These are phyloP conservation scores for Toxicodendron radicans DNA, from an alignment of 345 rosid genomes.

Conservation along the genomic window DNA sequence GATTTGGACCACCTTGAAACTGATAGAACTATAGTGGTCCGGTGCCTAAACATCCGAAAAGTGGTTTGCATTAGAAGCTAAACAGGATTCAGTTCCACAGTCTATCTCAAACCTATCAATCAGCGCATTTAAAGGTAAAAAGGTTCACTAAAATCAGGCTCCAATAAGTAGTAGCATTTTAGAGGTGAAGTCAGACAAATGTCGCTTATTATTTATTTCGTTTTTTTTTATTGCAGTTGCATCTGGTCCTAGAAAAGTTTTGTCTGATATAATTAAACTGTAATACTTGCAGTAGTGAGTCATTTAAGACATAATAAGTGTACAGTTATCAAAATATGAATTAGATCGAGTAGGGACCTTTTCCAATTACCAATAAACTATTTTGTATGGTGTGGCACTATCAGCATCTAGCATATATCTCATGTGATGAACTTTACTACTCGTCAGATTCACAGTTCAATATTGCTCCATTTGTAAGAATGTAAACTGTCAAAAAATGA, in stretches of 20 bases:
- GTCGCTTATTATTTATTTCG: not conserved
- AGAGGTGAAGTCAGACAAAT: slow-evolving; percentile 1
- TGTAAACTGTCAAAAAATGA: no score
- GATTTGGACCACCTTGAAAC: slow-evolving; percentile 21
- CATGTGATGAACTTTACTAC: not conserved
- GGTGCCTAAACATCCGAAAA: not conserved
- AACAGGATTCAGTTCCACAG: slow-evolving; percentile 7
- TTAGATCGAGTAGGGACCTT: no score
- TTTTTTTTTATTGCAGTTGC: not conserved
- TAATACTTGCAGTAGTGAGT: not conserved
- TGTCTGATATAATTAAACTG: not conserved
- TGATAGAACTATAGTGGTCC: slow-evolving; percentile 10
- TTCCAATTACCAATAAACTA: not conserved
- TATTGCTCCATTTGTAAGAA: not conserved
- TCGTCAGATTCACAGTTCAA: not conserved
- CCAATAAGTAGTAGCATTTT: slow-evolving; percentile 6
- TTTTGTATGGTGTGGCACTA: not conserved
- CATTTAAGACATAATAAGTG: not conserved
- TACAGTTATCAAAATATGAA: not conserved
- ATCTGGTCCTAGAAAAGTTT: not conserved
- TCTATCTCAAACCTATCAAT: not conserved
- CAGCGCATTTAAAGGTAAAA: not conserved
- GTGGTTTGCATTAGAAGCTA: not conserved
- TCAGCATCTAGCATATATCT: not conserved
- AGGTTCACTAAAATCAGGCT: not conserved